A percentile compares a stretch with the other conserved stretches of the same genome.
Evolutionary conservation across 2,329 filamentous ascomycete species (phyloP).

Genomic region (Arthrobotrys megalospora): DNA sequence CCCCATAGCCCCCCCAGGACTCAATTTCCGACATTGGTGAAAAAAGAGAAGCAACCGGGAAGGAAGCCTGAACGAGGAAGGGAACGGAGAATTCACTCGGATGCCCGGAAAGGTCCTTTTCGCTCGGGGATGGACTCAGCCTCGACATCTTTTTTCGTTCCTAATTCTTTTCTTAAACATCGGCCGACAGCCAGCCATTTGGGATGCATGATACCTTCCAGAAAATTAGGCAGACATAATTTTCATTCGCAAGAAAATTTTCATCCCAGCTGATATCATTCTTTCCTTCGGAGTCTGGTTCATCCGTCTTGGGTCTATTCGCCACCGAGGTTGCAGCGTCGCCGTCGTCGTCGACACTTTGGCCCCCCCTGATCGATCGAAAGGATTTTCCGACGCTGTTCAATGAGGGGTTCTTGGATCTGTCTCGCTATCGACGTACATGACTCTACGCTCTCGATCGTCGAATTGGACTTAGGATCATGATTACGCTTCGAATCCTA

Average conservation of each 20-base stretch:
- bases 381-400: background rate
- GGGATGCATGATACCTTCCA: conserved; percentile 4
- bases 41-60: background rate
- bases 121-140: conserved; percentile 13
- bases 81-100: conserved; percentile 2
- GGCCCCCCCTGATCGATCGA: background rate
- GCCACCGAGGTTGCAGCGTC: background rate
- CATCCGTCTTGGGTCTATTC: conserved; percentile 9
- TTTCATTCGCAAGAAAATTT: background rate
- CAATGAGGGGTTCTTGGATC: background rate
- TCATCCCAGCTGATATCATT: background rate
- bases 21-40: conserved; percentile 25
- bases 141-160: conserved; percentile 23
- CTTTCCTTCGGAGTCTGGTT: background rate
- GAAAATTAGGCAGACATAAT: conserved; percentile 30
- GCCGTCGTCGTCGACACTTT: conserved; percentile 7
- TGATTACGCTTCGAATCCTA: too few relatives aligned
- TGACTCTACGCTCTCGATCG: background rate
- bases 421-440: background rate
- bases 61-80: background rate
- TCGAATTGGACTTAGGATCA: too few relatives aligned
- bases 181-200: conserved; percentile 24
- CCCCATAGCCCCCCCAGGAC: background rate
- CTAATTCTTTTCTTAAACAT: background rate
- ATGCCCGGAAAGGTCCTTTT: conserved; percentile 3